Evolutionary conservation across 805 yeast species (phyloP).

Genomic region (Yamadazyma sp.): DNA sequence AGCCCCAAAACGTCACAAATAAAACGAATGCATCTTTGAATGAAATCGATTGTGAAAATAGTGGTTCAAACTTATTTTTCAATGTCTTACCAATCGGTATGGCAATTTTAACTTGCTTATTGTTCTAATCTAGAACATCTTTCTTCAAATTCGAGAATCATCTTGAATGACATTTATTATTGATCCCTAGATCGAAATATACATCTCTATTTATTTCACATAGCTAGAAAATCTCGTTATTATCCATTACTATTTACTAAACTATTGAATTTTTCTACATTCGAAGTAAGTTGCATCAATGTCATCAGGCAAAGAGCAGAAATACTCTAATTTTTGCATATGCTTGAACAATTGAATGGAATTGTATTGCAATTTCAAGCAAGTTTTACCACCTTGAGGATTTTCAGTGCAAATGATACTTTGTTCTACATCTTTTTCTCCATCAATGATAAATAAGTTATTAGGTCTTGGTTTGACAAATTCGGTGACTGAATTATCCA

Average conservation of each 20-base stretch:
- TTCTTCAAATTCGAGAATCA: not conserved
- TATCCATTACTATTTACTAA: too few relatives aligned
- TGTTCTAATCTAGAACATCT: too few relatives aligned
- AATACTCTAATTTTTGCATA: constrained; percentile 49
- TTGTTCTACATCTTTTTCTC: constrained; percentile 32
- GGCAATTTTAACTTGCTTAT: not conserved
- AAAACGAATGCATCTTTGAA: constrained; percentile 9
- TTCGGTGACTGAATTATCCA: constrained; percentile 22
- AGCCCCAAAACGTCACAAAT: constrained; percentile 7
- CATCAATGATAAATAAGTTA: constrained; percentile 40
- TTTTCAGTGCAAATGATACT: constrained; percentile 48
- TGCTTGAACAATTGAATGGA: constrained; percentile 43
- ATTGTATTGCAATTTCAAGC: constrained; percentile 39
- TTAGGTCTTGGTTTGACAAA: constrained; percentile 30
- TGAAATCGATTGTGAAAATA: constrained; percentile 14
- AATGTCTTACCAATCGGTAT: constrained; percentile 3
- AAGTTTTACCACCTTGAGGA: constrained; percentile 44
- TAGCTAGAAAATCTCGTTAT: too few relatives aligned
- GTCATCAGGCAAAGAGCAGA: constrained; percentile 49
- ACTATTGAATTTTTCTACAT: constrained; percentile 37
- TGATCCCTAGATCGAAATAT: constrained; percentile 6
- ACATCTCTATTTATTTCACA: constrained; percentile 3
- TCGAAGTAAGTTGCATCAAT: constrained; percentile 50
- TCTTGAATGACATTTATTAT: constrained; percentile 3
- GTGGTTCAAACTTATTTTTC: too few relatives aligned